Evolutionary conservation across 139 green algal genomes (phyloP).

Genomic region (Tetraselmis chui): DNA sequence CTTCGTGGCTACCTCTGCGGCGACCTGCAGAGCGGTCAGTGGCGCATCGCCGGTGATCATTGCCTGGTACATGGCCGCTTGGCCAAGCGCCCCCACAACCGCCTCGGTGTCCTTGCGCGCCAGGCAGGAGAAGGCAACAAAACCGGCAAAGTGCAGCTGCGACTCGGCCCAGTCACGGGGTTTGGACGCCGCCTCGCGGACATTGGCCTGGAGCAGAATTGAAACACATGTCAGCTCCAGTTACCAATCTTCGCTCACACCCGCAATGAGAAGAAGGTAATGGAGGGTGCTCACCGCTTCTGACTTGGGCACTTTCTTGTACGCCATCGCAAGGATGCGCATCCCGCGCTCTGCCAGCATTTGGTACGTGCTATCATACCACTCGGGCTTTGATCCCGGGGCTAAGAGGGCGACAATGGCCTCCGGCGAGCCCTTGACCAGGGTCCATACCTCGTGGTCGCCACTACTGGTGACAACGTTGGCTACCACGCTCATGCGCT

Average conservation of each 20-base stretch:
- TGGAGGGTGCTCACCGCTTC: neutral
- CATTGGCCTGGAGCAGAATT: neutral
- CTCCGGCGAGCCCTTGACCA: conserved; percentile 30
- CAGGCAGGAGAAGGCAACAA: conserved; percentile 22
- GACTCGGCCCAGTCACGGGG: conserved; percentile 15
- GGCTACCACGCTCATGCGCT: neutral
- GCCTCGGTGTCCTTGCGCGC: conserved; percentile 18
- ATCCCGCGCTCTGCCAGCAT: conserved; percentile 18
- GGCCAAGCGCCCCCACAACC: conserved; percentile 15
- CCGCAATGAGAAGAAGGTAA: too few species aligned
- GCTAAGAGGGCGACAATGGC: conserved; percentile 13
- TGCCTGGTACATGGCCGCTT: conserved; percentile 6
- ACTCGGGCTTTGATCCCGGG: conserved; percentile 1
- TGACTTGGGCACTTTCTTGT: neutral
- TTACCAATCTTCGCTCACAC: too few species aligned
- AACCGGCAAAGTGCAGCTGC: conserved; percentile 19
- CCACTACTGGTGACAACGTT: neutral
- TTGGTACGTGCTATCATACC: conserved; percentile 21
- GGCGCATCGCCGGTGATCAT: conserved; percentile 28
- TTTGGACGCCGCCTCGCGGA: neutral
- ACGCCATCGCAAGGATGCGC: conserved; percentile 22
- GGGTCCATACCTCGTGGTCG: conserved; percentile 1
- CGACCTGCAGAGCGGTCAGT: conserved; percentile 26
- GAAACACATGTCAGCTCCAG: neutral
- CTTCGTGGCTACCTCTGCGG: neutral